These are phyloP conservation scores for Geoglossum glabrum DNA, from an alignment of 495 filamentous ascomycete species.

Conservation along the genomic window DNA sequence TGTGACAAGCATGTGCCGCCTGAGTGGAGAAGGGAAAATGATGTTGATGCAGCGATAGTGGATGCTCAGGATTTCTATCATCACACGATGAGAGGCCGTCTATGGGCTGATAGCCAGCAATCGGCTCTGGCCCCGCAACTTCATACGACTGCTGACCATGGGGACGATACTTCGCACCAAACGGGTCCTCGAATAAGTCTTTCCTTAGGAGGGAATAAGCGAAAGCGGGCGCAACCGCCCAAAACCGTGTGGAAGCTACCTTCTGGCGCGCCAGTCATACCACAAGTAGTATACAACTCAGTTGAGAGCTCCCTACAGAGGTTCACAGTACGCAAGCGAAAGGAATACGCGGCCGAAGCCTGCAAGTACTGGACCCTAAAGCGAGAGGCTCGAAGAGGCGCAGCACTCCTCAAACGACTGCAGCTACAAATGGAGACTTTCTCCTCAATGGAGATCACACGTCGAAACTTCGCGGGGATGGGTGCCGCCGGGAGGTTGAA, in stretches of 20 bases:
- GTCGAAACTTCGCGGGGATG: conserved; percentile 82
- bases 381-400: conserved; percentile 75
- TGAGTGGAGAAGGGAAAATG: conserved; percentile 75
- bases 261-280: conserved; percentile 87
- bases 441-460: conserved; percentile 86
- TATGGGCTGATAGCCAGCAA: conserved; percentile 81
- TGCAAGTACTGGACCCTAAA: conserved; percentile 98
- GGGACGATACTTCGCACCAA: conserved; percentile 12
- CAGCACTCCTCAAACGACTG: conserved; percentile 74
- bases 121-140: conserved; percentile 56
- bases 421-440: conserved; percentile 91
- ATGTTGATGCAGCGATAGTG: conserved; percentile 42
- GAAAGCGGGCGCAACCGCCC: conserved; percentile 39
- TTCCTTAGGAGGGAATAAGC: conserved; percentile 54
- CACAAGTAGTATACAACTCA: conserved; percentile 58
- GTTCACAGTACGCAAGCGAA: conserved; percentile 65
- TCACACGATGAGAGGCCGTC: conserved; percentile 60
- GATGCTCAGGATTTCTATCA: conserved; percentile 70
- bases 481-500: conserved; percentile 62
- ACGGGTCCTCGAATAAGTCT: conserved; percentile 30
- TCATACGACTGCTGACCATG: conserved; percentile 32
- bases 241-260: conserved; percentile 82
- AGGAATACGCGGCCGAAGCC: conserved; percentile 77
- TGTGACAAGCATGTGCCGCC: conserved; percentile 90
- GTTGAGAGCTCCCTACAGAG: conserved; percentile 60